phyloP scores from a whole-genome alignment of 208 protist genomes.

The Trypanosoma cruzi region DNA sequence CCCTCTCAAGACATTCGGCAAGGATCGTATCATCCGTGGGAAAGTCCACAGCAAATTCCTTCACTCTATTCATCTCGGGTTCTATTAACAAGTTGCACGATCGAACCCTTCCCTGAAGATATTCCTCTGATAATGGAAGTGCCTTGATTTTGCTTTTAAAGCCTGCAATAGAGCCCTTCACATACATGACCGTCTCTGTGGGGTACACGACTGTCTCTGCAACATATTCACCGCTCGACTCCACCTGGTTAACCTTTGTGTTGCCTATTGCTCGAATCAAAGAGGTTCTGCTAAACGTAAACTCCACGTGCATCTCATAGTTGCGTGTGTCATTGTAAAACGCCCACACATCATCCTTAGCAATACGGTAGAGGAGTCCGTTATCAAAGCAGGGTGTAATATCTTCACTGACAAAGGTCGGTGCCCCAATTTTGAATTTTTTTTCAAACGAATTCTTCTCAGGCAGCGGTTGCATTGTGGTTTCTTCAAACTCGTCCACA shows the following conservation, averaged over 20 bases:
- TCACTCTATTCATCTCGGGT: slow-evolving; percentile 17
- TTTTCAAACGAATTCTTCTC: not conserved
- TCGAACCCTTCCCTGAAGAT: slow-evolving; percentile 10
- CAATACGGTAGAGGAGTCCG: slow-evolving; percentile 40
- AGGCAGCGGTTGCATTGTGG: slow-evolving; percentile 17
- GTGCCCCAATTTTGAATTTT: slow-evolving; percentile 20
- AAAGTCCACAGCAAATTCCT: slow-evolving; percentile 8
- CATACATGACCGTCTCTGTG: slow-evolving; percentile 29
- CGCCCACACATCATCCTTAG: slow-evolving; percentile 39
- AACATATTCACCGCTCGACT: slow-evolving; percentile 14
- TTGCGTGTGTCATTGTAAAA: slow-evolving; percentile 43
- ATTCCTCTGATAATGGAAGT: slow-evolving; percentile 60
- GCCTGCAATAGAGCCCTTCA: slow-evolving; percentile 22
- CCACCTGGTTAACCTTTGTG: slow-evolving; percentile 17
- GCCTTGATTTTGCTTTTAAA: slow-evolving; percentile 40
- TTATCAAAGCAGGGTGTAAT: slow-evolving; percentile 36
- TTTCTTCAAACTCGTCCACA: slow-evolving; percentile 33
- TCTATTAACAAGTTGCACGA: slow-evolving; percentile 12
- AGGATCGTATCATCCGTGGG: slow-evolving; percentile 22
- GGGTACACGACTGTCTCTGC: slow-evolving; percentile 28
- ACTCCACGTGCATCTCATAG: slow-evolving; percentile 32
- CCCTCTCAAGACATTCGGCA: slow-evolving; percentile 19
- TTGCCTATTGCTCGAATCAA: slow-evolving; percentile 14
- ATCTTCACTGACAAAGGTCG: slow-evolving; percentile 20
- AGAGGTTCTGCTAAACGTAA: slow-evolving; percentile 25